Conservation (phyloP, 352 stramenopile species). For the Pythium inflatum region DNA sequence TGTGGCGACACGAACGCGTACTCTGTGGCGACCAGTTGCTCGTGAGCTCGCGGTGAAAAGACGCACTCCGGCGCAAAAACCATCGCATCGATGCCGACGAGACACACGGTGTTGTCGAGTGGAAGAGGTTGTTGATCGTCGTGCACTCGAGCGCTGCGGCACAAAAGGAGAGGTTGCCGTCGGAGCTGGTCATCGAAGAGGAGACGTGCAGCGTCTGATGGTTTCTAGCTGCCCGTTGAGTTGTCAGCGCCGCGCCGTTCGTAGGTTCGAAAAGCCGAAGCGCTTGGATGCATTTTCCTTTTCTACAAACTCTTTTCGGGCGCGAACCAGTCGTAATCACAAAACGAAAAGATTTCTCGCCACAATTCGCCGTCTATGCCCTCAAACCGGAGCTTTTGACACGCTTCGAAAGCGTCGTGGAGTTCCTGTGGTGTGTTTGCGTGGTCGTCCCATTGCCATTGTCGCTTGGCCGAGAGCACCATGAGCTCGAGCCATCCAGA, state of each 20-base stretch:
- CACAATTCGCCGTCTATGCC: background rate
- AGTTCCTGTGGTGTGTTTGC: background rate
- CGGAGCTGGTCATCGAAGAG: too few relatives aligned
- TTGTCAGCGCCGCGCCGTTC: background rate
- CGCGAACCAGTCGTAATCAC: conserved; percentile 19
- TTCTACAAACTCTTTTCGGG: too few relatives aligned
- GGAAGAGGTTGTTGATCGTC: conserved; percentile 10
- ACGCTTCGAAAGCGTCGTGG: background rate
- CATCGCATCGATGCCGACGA: conserved; percentile 22
- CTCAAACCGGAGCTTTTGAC: background rate
- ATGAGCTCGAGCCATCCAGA: background rate
- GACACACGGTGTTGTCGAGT: conserved; percentile 18
- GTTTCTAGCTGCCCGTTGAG: conserved; percentile 10
- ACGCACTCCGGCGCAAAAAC: conserved; percentile 18
- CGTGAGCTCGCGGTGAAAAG: conserved; percentile 33
- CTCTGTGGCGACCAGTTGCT: background rate
- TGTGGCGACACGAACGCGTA: conserved; percentile 38
- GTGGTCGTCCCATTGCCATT: background rate
- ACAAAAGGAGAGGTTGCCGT: background rate
- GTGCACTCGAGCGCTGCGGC: background rate
- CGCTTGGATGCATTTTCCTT: too few relatives aligned
- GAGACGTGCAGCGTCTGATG: conserved; percentile 9
- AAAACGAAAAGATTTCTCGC: conserved; percentile 18
- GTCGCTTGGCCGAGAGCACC: background rate
- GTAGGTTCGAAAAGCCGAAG: too few relatives aligned